These are phyloP conservation scores for Pichia pseudocactophila DNA, from an alignment of 805 yeast species.

Conservation along the genomic window DNA sequence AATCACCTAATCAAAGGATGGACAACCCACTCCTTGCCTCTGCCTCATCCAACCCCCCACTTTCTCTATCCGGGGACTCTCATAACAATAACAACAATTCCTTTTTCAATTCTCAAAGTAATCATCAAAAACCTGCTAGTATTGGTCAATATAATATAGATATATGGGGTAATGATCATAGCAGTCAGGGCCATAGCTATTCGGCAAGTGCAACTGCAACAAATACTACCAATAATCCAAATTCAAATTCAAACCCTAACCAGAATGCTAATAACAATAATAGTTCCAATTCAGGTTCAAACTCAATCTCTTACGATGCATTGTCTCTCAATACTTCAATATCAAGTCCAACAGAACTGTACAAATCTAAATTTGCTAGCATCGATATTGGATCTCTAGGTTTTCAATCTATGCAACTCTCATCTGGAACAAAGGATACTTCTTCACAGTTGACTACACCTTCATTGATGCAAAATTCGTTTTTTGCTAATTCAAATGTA, in stretches of 20 bases:
- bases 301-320: neutral
- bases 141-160: neutral
- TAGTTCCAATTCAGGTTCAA: conserved; percentile 3
- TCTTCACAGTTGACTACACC: conserved; percentile 10
- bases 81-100: neutral
- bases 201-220: neutral
- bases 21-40: conserved; percentile 3
- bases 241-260: neutral
- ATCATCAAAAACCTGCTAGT: neutral
- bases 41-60: neutral
- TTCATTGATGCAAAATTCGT: conserved; percentile 9
- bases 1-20: neutral
- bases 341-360: neutral
- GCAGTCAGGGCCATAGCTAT: neutral
- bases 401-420: conserved; percentile 20
- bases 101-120: neutral
- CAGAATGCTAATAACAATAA: neutral
- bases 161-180: conserved; percentile 1
- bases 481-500: conserved; percentile 9
- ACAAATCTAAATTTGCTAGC: conserved; percentile 12
- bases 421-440: conserved; percentile 9
- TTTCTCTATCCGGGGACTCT: neutral
- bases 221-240: neutral
- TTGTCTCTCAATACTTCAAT: neutral
- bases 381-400: conserved; percentile 24